Conservation (phyloP, 2,329 filamentous ascomycete genomes). For the Cryphonectria nitschkei region DNA sequence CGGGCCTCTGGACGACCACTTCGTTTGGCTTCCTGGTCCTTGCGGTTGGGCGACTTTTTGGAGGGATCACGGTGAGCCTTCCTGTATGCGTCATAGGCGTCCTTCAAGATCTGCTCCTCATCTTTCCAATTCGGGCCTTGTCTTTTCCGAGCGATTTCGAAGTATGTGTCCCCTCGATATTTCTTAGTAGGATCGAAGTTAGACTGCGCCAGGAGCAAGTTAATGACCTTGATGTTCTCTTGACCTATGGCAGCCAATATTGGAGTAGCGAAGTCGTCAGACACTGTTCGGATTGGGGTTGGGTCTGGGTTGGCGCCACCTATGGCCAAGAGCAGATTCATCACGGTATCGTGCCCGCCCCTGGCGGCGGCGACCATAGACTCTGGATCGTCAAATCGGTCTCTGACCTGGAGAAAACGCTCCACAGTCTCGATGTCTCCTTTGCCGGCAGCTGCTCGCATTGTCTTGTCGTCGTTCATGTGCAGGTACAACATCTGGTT, state of each 20-base stretch:
- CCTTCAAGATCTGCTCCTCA: conserved; percentile 80
- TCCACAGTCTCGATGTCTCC: conserved; percentile 66
- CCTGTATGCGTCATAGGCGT: conserved; percentile 69
- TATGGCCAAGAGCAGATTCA: conserved; percentile 75
- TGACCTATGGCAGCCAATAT: conserved; percentile 94
- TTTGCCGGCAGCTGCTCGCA: conserved; percentile 62
- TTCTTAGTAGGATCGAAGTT: conserved; percentile 81
- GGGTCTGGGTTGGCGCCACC: conserved; percentile 72
- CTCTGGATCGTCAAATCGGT: conserved; percentile 72
- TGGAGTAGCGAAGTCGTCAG: conserved; percentile 78
- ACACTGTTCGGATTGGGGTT: conserved; percentile 60
- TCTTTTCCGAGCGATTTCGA: conserved; percentile 81
- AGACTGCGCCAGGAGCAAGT: conserved; percentile 75
- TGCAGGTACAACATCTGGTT: conserved; percentile 67
- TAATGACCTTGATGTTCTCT: conserved; percentile 81
- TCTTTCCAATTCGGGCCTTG: conserved; percentile 89
- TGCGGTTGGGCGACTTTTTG: conserved; percentile 56
- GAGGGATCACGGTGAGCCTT: conserved; percentile 52
- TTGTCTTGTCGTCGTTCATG: conserved; percentile 60
- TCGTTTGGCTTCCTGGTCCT: conserved; percentile 48
- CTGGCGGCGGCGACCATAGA: conserved; percentile 89
- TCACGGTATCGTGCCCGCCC: conserved; percentile 86
- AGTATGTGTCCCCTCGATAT: conserved; percentile 79
- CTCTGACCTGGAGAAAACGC: conserved; percentile 64
- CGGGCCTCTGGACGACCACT: conserved; percentile 48